A percentile compares a stretch with the other conserved stretches of the same genome.
phyloP scores from a whole-genome alignment of 345 rosid genomes.

The Acer yangbiense region DNA sequence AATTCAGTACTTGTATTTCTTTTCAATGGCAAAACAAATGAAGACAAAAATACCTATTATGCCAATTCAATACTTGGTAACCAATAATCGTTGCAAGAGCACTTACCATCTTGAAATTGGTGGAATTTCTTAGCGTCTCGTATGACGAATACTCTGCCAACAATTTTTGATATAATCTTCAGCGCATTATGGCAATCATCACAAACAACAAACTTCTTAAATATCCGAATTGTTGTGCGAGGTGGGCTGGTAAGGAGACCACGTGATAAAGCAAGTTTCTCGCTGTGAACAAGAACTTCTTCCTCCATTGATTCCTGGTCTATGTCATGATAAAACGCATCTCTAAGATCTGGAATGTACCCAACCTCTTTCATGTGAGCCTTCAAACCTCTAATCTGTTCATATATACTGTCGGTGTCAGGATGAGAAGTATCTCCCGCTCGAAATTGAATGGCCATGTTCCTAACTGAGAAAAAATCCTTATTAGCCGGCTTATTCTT shows the following conservation, averaged over 20 bases:
- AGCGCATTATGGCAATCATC: constrained; percentile 76
- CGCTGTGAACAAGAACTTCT: constrained; percentile 79
- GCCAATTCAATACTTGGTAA: constrained; percentile 28
- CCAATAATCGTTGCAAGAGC: constrained; percentile 83
- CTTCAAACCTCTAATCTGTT: constrained; percentile 54
- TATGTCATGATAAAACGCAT: constrained; percentile 73
- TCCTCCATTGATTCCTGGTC: constrained; percentile 90
- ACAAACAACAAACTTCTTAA: constrained; percentile 85
- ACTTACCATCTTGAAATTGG: constrained; percentile 66
- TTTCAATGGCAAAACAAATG: neutral
- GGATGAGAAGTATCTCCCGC: constrained; percentile 89
- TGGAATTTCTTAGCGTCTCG: constrained; percentile 88
- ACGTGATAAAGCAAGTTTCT: constrained; percentile 79
- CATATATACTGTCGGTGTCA: constrained; percentile 56
- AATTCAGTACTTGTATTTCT: neutral
- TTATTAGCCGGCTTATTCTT: constrained; percentile 46
- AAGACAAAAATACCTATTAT: constrained; percentile 15
- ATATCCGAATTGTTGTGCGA: constrained; percentile 54
- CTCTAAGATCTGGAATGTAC: constrained; percentile 59
- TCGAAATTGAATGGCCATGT: constrained; percentile 52
- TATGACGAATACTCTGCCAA: constrained; percentile 66
- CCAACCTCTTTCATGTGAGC: constrained; percentile 79
- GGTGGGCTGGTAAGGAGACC: constrained; percentile 63
- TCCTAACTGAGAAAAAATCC: constrained; percentile 37
- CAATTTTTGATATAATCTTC: constrained; percentile 72